A percentile compares a stretch with the other conserved stretches of the same genome.
These are phyloP conservation scores for Suhomyces ambrosiae DNA, from an alignment of 1,139 yeast genomes.

Conservation along the genomic window DNA sequence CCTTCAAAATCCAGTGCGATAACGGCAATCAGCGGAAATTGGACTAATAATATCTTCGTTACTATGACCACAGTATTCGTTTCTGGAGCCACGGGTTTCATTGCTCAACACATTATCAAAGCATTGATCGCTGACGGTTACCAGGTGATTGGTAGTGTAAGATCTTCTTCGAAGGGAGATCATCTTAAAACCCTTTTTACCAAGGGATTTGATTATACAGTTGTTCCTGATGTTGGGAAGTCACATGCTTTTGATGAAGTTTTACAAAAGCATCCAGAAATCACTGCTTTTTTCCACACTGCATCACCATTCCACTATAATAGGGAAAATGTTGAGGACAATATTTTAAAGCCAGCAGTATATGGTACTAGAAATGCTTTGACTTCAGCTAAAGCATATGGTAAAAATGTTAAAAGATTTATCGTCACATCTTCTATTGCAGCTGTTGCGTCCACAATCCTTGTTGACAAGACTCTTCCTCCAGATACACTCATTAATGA, in stretches of 20 bases:
- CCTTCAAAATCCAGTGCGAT: too few species aligned
- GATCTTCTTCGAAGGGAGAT: constrained; percentile 43
- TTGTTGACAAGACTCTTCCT: background rate
- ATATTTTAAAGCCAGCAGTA: constrained; percentile 34
- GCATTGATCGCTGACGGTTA: constrained; percentile 39
- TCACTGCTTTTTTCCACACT: constrained; percentile 40
- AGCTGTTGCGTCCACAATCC: constrained; percentile 22
- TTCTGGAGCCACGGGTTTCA: constrained; percentile 44
- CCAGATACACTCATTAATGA: constrained; percentile 17
- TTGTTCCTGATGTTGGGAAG: constrained; percentile 29
- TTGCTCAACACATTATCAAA: constrained; percentile 39
- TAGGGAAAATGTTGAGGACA: constrained; percentile 20
- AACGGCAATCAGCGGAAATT: too few species aligned
- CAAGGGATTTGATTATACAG: constrained; percentile 8
- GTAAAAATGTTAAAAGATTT: constrained; percentile 50
- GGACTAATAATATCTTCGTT: too few species aligned
- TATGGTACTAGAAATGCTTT: constrained; percentile 33
- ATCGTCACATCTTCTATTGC: constrained; percentile 61
- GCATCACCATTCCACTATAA: constrained; percentile 42
- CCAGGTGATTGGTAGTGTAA: constrained; percentile 60
- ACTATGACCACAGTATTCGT: constrained; percentile 27
- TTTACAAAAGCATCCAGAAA: constrained; percentile 31
- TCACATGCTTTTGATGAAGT: constrained; percentile 39
- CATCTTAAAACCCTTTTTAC: background rate
- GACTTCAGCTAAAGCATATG: constrained; percentile 38